These are phyloP conservation scores for Vitis cinerea DNA, from an alignment of 164 flowering plant genomes.

Conservation along the genomic window DNA sequence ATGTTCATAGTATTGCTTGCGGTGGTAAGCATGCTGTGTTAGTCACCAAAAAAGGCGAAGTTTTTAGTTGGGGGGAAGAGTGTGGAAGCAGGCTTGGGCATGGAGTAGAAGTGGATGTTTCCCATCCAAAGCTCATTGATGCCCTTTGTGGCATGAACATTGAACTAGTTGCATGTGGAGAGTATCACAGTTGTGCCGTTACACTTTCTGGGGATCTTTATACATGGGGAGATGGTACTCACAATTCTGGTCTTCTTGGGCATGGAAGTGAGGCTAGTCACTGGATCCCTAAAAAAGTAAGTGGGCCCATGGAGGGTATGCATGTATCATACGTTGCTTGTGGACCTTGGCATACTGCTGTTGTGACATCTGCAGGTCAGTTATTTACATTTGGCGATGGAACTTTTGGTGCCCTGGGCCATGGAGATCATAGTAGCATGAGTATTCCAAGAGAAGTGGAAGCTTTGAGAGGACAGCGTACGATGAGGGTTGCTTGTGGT, in stretches of 20 bases:
- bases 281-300: conserved; percentile 81
- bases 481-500: conserved; percentile 83
- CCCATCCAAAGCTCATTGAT: conserved; percentile 71
- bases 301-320: conserved; percentile 65
- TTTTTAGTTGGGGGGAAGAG: conserved; percentile 95
- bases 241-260: conserved; percentile 68
- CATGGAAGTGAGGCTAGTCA: conserved; percentile 78
- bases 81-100: conserved; percentile 94
- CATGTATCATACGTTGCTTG: conserved; percentile 73
- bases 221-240: conserved; percentile 89
- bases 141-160: conserved; percentile 62
- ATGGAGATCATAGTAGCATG: conserved; percentile 62
- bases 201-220: conserved; percentile 84
- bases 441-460: conserved; percentile 76
- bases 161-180: conserved; percentile 86
- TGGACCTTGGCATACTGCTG: conserved; percentile 97
- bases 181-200: conserved; percentile 90
- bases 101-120: conserved; percentile 68
- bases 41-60: conserved; percentile 83
- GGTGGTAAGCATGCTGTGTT: conserved; percentile 79
- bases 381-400: conserved; percentile 98
- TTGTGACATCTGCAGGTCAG: conserved; percentile 71
- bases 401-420: conserved; percentile 92
- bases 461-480: conserved; percentile 57
- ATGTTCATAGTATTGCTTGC: conserved; percentile 79